Evolutionary conservation across 2,329 filamentous ascomycete species (phyloP), one percentile per base, ranked within the genome.

Genomic region (Verticillium nubilum): DNA sequence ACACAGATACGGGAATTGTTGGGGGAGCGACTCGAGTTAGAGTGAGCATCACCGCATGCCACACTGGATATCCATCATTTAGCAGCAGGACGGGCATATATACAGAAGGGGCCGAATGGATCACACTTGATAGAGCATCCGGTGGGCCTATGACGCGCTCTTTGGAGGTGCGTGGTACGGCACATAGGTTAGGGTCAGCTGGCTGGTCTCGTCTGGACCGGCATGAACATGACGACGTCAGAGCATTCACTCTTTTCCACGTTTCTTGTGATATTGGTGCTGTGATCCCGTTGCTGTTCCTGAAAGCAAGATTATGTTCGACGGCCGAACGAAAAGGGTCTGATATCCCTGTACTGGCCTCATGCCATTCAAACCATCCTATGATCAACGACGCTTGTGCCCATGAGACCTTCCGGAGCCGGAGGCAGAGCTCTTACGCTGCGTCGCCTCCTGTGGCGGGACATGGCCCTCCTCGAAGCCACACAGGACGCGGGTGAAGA

Each of bases 401-500:
- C 25, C 52, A 23, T 29, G 25, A 1, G 52, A 19, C 52, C 52
- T 53, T 5, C 52, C 52, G 7, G 52, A 28, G 15, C 25, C 52
- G 15, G 52, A 53, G 42, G n/a, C 42, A 26, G 60, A 57, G 28
- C n/a, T 56, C 56, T 63, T 63, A n/a, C 60, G 58, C 42, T 47
- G 58, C 19, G 62, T 60, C 19, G 61, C 19, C 54, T 64, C 60
- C 52, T 60, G 62, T 25, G 56, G 59, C 33, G 61, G 19, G 52
- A 62, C 58, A 1, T 63, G 35, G 17, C 62, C 61, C 15, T 62
- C 70, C 12, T 80, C 76, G 63, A 80, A 77, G 37, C 83, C 83
- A 67, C 82, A 85, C 52, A 86, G 74, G 67, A 84, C 78, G 61
- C 77, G 78, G 57, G 76, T 83, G 67, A 85, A 86, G 62, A 80